These are phyloP conservation scores for Bipolaris sorokiniana DNA, from an alignment of 2,329 filamentous ascomycete genomes.

Conservation along the genomic window DNA sequence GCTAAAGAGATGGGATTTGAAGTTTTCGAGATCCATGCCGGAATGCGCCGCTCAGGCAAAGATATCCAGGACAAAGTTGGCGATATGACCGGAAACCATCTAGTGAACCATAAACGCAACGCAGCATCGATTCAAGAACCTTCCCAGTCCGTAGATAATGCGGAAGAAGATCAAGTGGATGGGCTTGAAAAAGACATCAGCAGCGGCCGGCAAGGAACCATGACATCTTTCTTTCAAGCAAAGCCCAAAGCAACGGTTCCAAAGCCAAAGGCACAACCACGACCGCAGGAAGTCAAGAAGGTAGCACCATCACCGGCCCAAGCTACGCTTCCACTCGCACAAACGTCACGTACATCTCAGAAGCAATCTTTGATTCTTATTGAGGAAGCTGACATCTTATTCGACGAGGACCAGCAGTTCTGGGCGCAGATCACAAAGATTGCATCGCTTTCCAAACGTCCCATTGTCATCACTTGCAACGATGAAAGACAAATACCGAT, in stretches of 20 bases:
- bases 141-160: constrained; percentile 27
- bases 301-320: constrained; percentile 23
- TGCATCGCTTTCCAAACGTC: constrained; percentile 83
- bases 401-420: constrained; percentile 94
- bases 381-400: constrained; percentile 92
- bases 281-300: constrained; percentile 23
- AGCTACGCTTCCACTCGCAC: constrained; percentile 30
- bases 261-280: constrained; percentile 27
- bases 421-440: constrained; percentile 82
- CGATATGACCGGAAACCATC: constrained; percentile 95
- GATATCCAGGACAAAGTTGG: constrained; percentile 92
- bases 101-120: constrained; percentile 66
- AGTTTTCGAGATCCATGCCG: constrained; percentile 91
- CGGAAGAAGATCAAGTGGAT: constrained; percentile 47
- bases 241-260: constrained; percentile 30
- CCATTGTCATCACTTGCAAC: constrained; percentile 94
- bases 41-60: constrained; percentile 81
- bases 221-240: constrained; percentile 79
- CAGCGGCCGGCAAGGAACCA: constrained; percentile 75
- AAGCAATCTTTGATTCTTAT: constrained; percentile 94
- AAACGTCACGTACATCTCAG: constrained; percentile 58
- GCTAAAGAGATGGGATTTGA: constrained; percentile 92
- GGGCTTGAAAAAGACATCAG: constrained; percentile 64
- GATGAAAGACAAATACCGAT: constrained; percentile 83
- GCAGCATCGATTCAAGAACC: constrained; percentile 35